A percentile compares a stretch with the other conserved stretches of the same genome.
Evolutionary conservation across 2,329 filamentous ascomycete genomes (phyloP).

Genomic region (Seiridium cupressi): DNA sequence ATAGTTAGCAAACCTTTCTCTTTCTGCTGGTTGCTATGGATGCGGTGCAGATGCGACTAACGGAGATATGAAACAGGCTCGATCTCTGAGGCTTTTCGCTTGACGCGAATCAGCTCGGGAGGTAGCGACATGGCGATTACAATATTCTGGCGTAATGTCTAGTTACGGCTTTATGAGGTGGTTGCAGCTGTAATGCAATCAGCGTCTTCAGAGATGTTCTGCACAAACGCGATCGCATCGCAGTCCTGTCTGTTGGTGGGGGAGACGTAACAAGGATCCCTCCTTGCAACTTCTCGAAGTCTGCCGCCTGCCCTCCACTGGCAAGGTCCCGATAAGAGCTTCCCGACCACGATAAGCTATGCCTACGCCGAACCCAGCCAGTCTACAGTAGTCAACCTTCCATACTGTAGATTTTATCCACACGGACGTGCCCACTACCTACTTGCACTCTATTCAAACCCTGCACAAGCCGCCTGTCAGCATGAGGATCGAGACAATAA

Average conservation of each 20-base stretch:
- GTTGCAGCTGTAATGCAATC: no score
- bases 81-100: slow-evolving; percentile 56
- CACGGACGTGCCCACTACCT: no score
- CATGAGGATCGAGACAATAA: no score
- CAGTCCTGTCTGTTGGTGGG: no score
- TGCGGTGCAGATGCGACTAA: slow-evolving; percentile 29
- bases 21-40: neutral
- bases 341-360: neutral
- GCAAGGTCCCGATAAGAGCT: neutral
- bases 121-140: slow-evolving; percentile 49
- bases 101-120: slow-evolving; percentile 58
- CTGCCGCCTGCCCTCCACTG: neutral
- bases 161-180: no score
- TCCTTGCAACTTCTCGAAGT: neutral
- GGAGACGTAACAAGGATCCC: no score
- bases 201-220: no score
- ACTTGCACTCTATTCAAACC: no score
- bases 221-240: no score
- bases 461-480: no score
- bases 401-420: no score
- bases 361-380: neutral
- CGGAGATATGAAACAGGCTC: slow-evolving; percentile 55
- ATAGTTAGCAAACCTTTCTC: neutral
- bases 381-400: neutral
- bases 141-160: neutral